A percentile compares a stretch with the other conserved stretches of the same genome.
Conservation (phyloP, 2,329 filamentous ascomycete species). For the Juglanconis sp. region DNA sequence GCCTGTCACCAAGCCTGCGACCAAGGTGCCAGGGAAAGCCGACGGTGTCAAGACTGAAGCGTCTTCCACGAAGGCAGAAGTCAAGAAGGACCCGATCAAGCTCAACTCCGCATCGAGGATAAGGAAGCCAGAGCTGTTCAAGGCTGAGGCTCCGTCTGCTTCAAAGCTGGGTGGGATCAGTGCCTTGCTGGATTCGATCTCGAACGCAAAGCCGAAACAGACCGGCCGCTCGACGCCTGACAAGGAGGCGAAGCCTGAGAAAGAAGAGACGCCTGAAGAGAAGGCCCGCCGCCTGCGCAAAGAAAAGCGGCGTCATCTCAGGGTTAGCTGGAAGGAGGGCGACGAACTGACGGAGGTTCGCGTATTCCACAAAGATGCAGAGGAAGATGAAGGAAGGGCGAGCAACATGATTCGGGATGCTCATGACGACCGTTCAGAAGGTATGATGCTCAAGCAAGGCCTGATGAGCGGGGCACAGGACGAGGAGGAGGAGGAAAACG, state of each 20-base stretch:
- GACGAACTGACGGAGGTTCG: slow-evolving; percentile 63
- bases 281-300: slow-evolving; percentile 67
- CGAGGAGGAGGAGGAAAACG: slow-evolving; percentile 54
- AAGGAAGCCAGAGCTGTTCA: slow-evolving; percentile 30
- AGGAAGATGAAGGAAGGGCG: slow-evolving; percentile 66
- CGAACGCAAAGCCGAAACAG: slow-evolving; percentile 40
- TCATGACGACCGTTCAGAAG: slow-evolving; percentile 69
- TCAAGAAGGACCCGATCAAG: slow-evolving; percentile 35
- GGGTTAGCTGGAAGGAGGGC: slow-evolving; percentile 69
- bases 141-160: slow-evolving; percentile 26
- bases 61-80: slow-evolving; percentile 15
- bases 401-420: slow-evolving; percentile 69
- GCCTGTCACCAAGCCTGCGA: slow-evolving; percentile 26
- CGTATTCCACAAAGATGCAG: slow-evolving; percentile 68
- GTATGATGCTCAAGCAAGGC: slow-evolving; percentile 62
- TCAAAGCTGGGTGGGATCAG: slow-evolving; percentile 38
- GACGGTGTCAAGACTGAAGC: slow-evolving; percentile 23
- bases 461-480: slow-evolving; percentile 30
- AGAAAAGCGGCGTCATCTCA: slow-evolving; percentile 65
- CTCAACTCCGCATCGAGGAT: slow-evolving; percentile 16
- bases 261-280: slow-evolving; percentile 63
- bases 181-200: slow-evolving; percentile 49
- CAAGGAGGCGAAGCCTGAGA: slow-evolving; percentile 15
- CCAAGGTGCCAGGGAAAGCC: slow-evolving; percentile 31
- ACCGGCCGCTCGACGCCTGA: slow-evolving; percentile 17